These are phyloP conservation scores for Entrophospora sp. DNA, from an alignment of 192 early-diverging fungal species.

Conservation along the genomic window DNA sequence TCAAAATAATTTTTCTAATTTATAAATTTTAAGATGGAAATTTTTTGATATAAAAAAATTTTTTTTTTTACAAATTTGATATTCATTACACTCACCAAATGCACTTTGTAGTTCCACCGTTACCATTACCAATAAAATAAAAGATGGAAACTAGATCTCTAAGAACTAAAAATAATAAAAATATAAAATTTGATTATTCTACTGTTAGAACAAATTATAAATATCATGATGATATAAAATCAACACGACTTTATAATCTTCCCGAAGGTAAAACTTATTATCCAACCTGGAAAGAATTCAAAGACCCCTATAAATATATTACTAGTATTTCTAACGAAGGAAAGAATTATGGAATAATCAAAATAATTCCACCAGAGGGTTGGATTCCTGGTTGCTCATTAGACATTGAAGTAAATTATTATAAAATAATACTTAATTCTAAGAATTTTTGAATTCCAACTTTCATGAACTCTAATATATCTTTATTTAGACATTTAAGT, in stretches of 20 bases:
- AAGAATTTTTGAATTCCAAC: neutral
- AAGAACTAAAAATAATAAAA: no score
- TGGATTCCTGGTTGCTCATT: conserved; percentile 85
- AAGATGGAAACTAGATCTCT: no score
- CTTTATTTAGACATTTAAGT: conserved; percentile 66
- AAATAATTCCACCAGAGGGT: conserved; percentile 82
- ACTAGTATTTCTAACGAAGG: conserved; percentile 66
- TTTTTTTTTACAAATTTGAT: no score
- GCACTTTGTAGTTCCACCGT: no score
- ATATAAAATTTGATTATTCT: neutral
- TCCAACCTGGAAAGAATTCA: conserved; percentile 76
- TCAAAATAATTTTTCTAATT: no score
- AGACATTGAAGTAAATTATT: conserved; percentile 58
- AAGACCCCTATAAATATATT: conserved; percentile 78
- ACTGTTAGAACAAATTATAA: conserved; percentile 24
- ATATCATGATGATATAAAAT: conserved; percentile 22
- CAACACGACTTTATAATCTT: conserved; percentile 60
- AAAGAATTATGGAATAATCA: conserved; percentile 79
- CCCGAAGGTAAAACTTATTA: conserved; percentile 68
- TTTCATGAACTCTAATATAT: neutral
- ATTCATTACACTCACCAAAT: no score
- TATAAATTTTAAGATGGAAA: no score
- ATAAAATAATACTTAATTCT: neutral
- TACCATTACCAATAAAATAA: no score
- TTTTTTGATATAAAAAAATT: no score